Base-by-base conservation (phyloP, 345 rosid genomes). In the Eucalyptus camaldulensis region DNA sequence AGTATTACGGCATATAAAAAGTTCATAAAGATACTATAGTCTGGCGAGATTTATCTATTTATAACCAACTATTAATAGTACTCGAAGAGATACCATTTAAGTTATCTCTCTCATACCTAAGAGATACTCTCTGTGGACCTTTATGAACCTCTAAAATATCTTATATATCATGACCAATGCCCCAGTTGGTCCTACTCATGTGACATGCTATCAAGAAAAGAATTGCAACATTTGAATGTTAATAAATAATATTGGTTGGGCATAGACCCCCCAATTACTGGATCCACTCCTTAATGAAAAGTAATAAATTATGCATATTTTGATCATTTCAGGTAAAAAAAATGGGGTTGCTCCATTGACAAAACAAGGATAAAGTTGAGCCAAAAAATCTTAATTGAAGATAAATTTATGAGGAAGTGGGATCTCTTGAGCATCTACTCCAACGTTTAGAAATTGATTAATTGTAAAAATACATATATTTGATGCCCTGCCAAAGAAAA, bases 61-160 rank as follows among this genome's bases (percentile, higher is more conserved):
- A 11, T 60, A 60, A 11, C 69, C 15, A 60, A 27, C 8, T 60
- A 1, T 11, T 60, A 12, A 11, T 27, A 12, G 27, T 9, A 60
- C 8, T 60, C 8, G 2, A 12, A 60, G 7, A 27, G 8, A 60
- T 6, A 3, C 31, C 7, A 60, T 60, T 12, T 29, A 0, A 27
- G 0, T 60, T 60, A 12, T 27, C 31, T 60, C 31, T 27, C 31
- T 27, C 0, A 0, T 60, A 12, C 69, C 15, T 13, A 12, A 60
- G 69, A 9, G 69, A 60, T 60, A 4, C 6, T 56, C 62, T 56
- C 6, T 9, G 3, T 9, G 13, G 29, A 56, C 62, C 13, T 56
- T 56, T 56, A 56, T 56, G 29, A 56, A 56, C 13, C 62, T 56
- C 62, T 56, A 9, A 22, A 56, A 56, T 9, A 56, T 56, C 29